Percentiles rank a stretch among this genome's conserved stretches.
Evolutionary conservation across 2,329 filamentous ascomycete species (phyloP).

Genomic region (Knufia fluminis): DNA sequence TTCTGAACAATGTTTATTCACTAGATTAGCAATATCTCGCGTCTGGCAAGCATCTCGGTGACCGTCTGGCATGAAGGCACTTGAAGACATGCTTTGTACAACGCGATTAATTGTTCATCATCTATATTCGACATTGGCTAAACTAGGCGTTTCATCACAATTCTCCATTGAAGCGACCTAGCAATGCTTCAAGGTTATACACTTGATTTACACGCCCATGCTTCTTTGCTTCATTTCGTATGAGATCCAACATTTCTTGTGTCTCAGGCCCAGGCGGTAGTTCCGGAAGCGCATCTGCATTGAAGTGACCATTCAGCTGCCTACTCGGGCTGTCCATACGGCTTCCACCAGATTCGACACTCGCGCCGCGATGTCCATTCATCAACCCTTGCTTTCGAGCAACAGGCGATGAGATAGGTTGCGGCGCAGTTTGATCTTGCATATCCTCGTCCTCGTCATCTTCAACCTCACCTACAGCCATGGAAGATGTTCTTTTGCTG

Average conservation of each 20-base stretch:
- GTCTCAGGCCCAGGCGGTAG: slow-evolving; percentile 21
- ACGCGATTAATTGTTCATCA: background rate
- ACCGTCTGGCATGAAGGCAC: too few species aligned
- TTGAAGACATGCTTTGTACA: background rate
- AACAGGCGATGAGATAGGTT: slow-evolving; percentile 27
- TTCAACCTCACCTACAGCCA: slow-evolving; percentile 23
- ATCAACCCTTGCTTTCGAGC: slow-evolving; percentile 23
- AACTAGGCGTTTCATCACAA: background rate
- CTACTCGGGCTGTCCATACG: slow-evolving; percentile 22
- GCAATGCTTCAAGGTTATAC: slow-evolving; percentile 19
- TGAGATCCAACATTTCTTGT: slow-evolving; percentile 23
- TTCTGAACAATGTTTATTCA: too few species aligned
- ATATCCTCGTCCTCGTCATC: slow-evolving; percentile 21
- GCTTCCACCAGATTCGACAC: slow-evolving; percentile 15
- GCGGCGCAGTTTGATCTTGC: slow-evolving; percentile 26
- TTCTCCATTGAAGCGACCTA: slow-evolving; percentile 14
- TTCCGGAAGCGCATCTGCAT: slow-evolving; percentile 18
- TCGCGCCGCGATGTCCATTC: slow-evolving; percentile 13
- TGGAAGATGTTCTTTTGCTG: slow-evolving; percentile 33
- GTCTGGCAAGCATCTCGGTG: too few species aligned
- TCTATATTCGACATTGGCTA: background rate
- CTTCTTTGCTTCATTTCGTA: slow-evolving; percentile 20
- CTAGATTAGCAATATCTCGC: too few species aligned
- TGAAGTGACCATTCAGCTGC: slow-evolving; percentile 23
- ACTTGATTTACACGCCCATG: slow-evolving; percentile 22